Conservation (phyloP, 345 rosid species). For the Heritiera littoralis region DNA sequence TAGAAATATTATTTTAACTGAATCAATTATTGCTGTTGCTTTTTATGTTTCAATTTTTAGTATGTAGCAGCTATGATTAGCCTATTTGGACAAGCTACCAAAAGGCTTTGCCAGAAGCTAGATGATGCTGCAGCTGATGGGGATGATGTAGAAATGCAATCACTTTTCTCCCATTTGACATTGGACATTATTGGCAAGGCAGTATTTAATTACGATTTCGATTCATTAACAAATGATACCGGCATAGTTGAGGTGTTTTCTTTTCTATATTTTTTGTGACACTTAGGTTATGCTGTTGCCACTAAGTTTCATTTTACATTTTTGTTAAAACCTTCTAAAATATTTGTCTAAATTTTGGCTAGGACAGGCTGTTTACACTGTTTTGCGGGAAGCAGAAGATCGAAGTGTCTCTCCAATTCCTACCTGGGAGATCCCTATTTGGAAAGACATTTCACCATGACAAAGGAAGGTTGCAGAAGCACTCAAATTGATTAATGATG, state of each 20-base stretch:
- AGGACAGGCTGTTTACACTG: constrained; percentile 84
- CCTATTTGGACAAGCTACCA: constrained; percentile 79
- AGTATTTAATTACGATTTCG: constrained; percentile 91
- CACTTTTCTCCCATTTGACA: constrained; percentile 91
- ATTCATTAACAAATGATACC: constrained; percentile 83
- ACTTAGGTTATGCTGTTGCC: neutral
- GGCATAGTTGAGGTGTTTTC: constrained; percentile 85
- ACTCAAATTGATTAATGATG: constrained; percentile 74
- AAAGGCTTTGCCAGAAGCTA: constrained; percentile 84
- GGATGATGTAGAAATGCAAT: constrained; percentile 93
- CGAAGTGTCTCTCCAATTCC: constrained; percentile 93
- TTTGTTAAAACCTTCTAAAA: neutral
- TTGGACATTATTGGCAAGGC: constrained; percentile 93
- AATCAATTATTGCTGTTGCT: neutral
- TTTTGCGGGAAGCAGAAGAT: constrained; percentile 93
- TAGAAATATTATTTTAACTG: neutral
- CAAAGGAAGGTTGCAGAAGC: constrained; percentile 78
- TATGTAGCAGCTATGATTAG: constrained; percentile 91
- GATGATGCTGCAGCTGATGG: constrained; percentile 72
- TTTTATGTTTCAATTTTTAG: constrained; percentile 39
- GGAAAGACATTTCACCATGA: constrained; percentile 89
- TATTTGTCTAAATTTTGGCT: constrained; percentile 27
- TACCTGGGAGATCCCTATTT: constrained; percentile 86
- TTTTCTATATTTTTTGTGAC: constrained; percentile 1
- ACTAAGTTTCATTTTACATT: neutral